Evolutionary conservation across 345 rosid genomes (phyloP).

Genomic region (Kandelia obovata): DNA sequence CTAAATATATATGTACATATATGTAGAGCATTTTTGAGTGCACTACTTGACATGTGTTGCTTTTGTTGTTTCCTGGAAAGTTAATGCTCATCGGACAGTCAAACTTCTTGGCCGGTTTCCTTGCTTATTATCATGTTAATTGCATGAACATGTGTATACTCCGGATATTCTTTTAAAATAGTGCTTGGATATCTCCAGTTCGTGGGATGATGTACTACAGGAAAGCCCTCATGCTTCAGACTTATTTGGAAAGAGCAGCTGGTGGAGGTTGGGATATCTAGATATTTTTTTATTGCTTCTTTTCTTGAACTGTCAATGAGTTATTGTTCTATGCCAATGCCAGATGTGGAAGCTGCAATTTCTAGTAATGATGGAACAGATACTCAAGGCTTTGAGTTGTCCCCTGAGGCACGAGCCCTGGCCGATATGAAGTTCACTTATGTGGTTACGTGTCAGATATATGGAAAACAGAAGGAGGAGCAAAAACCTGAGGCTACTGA

Average conservation of each 20-base stretch:
- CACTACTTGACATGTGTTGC: not conserved
- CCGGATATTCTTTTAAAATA: not conserved
- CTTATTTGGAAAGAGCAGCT: constrained; percentile 66
- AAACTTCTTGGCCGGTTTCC: not conserved
- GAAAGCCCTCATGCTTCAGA: constrained; percentile 93
- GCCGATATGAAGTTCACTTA: constrained; percentile 93
- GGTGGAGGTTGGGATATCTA: constrained; percentile 54
- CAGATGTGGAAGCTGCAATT: constrained; percentile 67
- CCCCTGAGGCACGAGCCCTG: constrained; percentile 86
- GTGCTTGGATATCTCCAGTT: constrained; percentile 46
- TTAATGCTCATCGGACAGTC: no score
- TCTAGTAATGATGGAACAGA: constrained; percentile 48
- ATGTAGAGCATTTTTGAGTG: not conserved
- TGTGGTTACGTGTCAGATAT: constrained; percentile 93
- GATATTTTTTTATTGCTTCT: constrained; percentile 12
- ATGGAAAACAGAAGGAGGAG: constrained; percentile 95
- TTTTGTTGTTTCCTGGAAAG: not conserved
- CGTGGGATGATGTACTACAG: constrained; percentile 99
- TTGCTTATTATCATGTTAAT: not conserved
- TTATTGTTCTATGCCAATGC: constrained; percentile 23
- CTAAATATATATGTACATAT: not conserved
- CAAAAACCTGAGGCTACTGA: constrained; percentile 91
- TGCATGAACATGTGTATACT: not conserved
- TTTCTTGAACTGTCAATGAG: constrained; percentile 13
- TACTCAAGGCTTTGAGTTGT: constrained; percentile 79